Evolutionary conservation across 495 filamentous ascomycete genomes (phyloP), one percentile per base, ranked within the genome.

Genomic region (Penicillium paxilli): DNA sequence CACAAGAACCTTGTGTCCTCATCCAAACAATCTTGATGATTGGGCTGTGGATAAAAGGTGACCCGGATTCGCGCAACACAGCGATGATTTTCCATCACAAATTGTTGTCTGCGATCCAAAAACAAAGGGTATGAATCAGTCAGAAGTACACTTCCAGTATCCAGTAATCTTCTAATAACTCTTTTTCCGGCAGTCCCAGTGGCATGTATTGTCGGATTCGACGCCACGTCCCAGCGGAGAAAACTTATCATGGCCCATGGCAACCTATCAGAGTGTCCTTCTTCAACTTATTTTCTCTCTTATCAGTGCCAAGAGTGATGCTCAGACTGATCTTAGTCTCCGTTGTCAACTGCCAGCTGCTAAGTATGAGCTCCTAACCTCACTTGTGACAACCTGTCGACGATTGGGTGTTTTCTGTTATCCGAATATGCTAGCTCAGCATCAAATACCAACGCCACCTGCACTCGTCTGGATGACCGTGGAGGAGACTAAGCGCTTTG

Each of bases 11-110:
- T 5, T 55, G 50, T 26, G 23, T 66, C 11, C 59, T 66, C 10
- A 7, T 66, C 16, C 59, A 66, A 48, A 60, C 63, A 2, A 50
- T 63, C 14, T 24, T 63, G 12, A 54, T 52, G 44, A 58, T 66
- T 3, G 63, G 59, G 12, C 26, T 63, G 26, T 66, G 59, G 60
- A 44, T 58, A 1, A 49, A 52, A 47, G 59, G 57, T 0, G 42
- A 49, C 12, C 38, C 35, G 16, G 37, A 35, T 7, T 35, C 60
- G 2, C 50, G 49, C 21, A 49, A 48, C 9, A 42, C 51, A 5
- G 57, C 63, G 11, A 44, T 58, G 44, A 35, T 22, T 20, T 25
- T 66, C 5, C 59, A 66, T 42, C 12, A n/a, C 5, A 52, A 25
- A 25, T 37, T 66, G 19, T 35, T 38, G 28, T 40, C 48, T 19